Evolutionary conservation across 306 rosid species (phyloP).

Genomic region (Luffa acutangula): DNA sequence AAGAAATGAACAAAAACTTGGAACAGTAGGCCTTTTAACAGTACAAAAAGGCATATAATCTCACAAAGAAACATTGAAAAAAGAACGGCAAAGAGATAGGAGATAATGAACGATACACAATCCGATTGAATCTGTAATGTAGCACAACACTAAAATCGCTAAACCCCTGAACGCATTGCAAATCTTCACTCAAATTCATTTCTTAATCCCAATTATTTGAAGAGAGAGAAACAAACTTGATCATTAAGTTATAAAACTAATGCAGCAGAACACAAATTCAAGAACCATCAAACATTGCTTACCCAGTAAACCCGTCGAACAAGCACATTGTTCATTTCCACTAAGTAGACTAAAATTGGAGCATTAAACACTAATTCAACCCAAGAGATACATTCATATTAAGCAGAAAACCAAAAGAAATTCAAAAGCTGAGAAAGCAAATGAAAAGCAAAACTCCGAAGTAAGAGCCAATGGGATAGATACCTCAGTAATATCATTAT

Average conservation of each 20-base stretch:
- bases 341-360: background rate
- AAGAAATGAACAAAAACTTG: background rate
- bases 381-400: background rate
- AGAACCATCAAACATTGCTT: background rate
- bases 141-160: background rate
- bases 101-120: background rate
- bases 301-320: background rate
- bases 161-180: background rate
- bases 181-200: background rate
- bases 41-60: background rate
- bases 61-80: background rate
- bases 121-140: background rate
- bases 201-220: background rate
- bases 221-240: background rate
- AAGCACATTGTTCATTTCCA: background rate
- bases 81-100: background rate
- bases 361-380: background rate
- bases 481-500: constrained; percentile 40
- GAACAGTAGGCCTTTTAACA: background rate
- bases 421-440: background rate
- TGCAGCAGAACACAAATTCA: background rate
- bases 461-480: constrained; percentile 1
- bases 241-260: background rate
- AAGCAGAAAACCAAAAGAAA: background rate
- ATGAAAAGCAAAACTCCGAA: background rate